These are phyloP conservation scores for Coffea canephora DNA, from an alignment of 257 asterid genomes.

Conservation along the genomic window DNA sequence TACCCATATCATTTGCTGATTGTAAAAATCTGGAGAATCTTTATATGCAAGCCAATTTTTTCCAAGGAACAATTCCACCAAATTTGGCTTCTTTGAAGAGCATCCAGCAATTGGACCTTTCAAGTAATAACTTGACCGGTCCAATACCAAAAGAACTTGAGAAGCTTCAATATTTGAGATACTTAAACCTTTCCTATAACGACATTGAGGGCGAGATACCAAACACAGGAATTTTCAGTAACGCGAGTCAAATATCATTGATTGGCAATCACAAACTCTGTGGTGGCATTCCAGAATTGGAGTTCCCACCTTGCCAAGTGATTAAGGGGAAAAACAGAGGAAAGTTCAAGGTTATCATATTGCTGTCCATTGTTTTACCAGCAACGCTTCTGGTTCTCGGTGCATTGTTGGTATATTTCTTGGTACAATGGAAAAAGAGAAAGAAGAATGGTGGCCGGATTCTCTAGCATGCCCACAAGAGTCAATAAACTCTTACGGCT, in stretches of 20 bases:
- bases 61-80: background rate
- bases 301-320: constrained; percentile 7
- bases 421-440: background rate
- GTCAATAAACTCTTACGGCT: background rate
- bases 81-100: background rate
- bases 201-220: constrained; percentile 16
- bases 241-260: constrained; percentile 1
- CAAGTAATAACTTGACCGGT: background rate
- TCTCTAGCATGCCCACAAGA: background rate
- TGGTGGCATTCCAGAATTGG: constrained; percentile 15
- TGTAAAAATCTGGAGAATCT: background rate
- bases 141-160: background rate
- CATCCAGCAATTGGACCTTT: background rate
- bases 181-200: constrained; percentile 15
- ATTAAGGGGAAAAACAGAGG: too few relatives aligned
- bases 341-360: background rate
- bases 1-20: background rate
- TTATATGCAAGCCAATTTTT: background rate
- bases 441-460: background rate
- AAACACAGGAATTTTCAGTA: constrained; percentile 4
- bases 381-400: constrained; percentile 5
- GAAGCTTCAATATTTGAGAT: background rate
- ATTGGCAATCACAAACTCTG: constrained; percentile 14
- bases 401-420: background rate
- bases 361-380: background rate